phyloP scores from a whole-genome alignment of 2,329 filamentous ascomycete genomes.

The Aspergillus melleus region DNA sequence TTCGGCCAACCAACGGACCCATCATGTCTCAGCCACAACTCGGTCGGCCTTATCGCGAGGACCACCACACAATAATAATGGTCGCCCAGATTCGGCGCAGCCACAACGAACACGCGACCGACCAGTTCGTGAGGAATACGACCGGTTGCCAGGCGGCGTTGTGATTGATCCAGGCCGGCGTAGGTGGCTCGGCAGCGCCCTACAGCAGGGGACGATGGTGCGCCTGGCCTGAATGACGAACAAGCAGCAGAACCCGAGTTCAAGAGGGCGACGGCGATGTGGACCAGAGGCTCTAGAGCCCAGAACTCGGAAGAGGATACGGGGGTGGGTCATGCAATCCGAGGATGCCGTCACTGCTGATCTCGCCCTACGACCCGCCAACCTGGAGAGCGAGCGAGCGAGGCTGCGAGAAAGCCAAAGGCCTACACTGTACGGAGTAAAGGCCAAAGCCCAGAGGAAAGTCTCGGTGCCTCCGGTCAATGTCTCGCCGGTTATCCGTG shows the following conservation, averaged over 20 bases:
- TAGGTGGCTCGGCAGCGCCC: no score
- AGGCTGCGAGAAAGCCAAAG: no score
- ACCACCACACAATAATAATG: not conserved
- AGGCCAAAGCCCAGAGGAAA: no score
- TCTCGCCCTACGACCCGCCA: not conserved
- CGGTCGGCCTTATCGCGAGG: not conserved
- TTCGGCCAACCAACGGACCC: not conserved
- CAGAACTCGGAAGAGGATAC: not conserved
- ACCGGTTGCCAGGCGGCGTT: no score
- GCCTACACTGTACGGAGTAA: no score
- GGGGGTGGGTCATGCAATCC: not conserved
- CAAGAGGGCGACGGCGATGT: no score
- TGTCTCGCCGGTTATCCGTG: not conserved
- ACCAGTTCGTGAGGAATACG: no score
- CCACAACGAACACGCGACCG: not conserved
- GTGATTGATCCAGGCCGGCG: no score
- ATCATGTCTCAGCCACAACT: not conserved
- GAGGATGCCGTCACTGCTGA: not conserved
- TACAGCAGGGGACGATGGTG: no score
- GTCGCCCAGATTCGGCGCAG: not conserved
- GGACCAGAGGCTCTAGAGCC: not conserved
- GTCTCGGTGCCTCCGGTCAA: not conserved
- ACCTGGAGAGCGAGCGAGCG: not conserved
- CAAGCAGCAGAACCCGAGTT: no score
- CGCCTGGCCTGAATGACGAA: no score